Base-by-base conservation (phyloP, 495 filamentous ascomycete species). In the Platismatia glauca region DNA sequence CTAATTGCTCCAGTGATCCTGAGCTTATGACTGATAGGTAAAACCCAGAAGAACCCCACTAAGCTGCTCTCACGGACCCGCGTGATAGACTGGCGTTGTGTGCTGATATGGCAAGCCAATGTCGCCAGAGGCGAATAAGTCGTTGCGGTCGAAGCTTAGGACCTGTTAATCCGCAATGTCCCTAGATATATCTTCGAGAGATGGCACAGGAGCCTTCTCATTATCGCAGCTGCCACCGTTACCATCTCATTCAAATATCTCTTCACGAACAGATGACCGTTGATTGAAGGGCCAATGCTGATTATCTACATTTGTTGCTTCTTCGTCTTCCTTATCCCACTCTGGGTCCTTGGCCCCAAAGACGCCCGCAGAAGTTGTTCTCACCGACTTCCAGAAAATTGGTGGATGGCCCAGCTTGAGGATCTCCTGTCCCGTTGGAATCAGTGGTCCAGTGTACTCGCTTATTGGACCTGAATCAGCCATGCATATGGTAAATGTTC, bases 291-390 rank as follows among this genome's bases (percentile, higher is more conserved):
- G 0, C 1, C 71, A 15, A 43, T 75, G 16, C 59, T 77, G 1
- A 46, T 75, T 15, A 22, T 76, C 13, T 73, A 78, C 57, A 38
- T 76, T 15, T 24, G 69, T 8, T 69, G 71, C 37, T 75, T 79
- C 58, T 76, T 79, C 53, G 71, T 67, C 24, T 67, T 81, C 60
- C 55, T 79, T 5, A 74, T 79, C 44, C 70, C 73, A 9, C 2
- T 62, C 79, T 24, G 39, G 60, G 4, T 46, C 39, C 53, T 57
- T 72, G 39, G 62, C 55, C 16, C 70, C 68, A 39, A 53, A 65
- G 35, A 58, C 60, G 24, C 37, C 37, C 2, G 31, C 50, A 50
- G 55, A 64, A 0, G 43, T 43, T 12, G 59, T 57, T 29, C 39
- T 57, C 55, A 57, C 55, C 2, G 55, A 38, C 13, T 57, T 57